Base-by-base conservation (phyloP, 208 protist genomes). In the Leishmania lainsoni region DNA sequence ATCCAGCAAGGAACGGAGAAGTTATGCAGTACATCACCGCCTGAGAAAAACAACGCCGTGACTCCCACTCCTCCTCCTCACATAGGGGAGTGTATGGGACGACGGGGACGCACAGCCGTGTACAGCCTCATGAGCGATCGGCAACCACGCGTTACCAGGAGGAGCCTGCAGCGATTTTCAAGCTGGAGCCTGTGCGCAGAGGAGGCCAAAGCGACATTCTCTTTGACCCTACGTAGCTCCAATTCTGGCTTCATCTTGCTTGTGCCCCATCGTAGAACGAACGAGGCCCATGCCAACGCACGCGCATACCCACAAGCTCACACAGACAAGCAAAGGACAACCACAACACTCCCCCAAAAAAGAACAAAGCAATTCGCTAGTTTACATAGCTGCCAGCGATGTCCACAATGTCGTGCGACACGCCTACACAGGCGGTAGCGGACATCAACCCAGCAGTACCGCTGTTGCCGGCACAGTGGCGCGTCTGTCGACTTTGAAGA, bases 341-440 rank as follows among this genome's bases (percentile, higher is more conserved):
- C 10, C 16, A 70, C 39, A 48, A 42, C 39, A 69, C 63, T 45
- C 63, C 14, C 65, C 14, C 65, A 69, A 71, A 49, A 32, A 22
- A 32, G 52, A n/a, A 10, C 35, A 72, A n/a, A 20, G 42, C 42
- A 45, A 35, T 32, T 51, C 20, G 29, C 49, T 76, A 76, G 48
- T 61, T 61, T 76, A 76, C 72, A 76, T 76, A 26, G 20, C 68
- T 29, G 17, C 20, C 42, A 72, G 32, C 68, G 20, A 32, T 4
- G 49, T 2, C 17, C 42, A 16, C 68, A n/a, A 52, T 22, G 26
- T 72, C 17, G 42, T 17, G 26, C 45, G 5, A 17, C 20, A n/a
- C 22, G 9, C 26, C 20, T 4, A 17, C 42, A 58, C 29, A 1
- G 29, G 61, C 51, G 20, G 26, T 48, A 35, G 70, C 70, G 48